Percentiles rank a stretch among this genome's conserved stretches.
phyloP scores from a whole-genome alignment of 169 alveolate species.

The Cyclospora cayetanensis region DNA sequence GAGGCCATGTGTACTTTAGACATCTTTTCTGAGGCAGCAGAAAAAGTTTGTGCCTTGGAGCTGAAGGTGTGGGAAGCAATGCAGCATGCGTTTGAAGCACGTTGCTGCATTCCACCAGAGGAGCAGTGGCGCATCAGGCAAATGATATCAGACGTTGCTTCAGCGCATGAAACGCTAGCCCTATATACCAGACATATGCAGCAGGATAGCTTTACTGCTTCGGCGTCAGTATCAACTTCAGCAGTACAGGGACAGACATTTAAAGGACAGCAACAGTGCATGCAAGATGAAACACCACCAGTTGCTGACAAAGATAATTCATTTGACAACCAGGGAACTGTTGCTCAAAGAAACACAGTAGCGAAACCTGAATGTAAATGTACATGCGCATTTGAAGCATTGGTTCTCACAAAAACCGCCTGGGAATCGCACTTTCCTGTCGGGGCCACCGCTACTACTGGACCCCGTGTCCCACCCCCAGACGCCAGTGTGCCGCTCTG shows the following conservation, averaged over 20 bases:
- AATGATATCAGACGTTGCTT: slow-evolving; percentile 60
- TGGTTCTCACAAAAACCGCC: slow-evolving; percentile 61
- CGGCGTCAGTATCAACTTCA: too few relatives aligned
- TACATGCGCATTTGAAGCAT: slow-evolving; percentile 11
- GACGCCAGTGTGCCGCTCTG: background rate
- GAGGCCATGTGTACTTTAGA: slow-evolving; percentile 23
- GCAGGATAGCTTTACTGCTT: background rate
- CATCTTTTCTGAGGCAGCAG: slow-evolving; percentile 38
- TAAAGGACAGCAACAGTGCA: too few relatives aligned
- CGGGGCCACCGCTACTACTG: background rate
- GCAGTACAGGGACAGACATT: too few relatives aligned
- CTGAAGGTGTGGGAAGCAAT: slow-evolving; percentile 56
- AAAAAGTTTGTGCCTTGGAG: slow-evolving; percentile 48
- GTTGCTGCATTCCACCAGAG: slow-evolving; percentile 60
- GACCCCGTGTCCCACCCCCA: background rate
- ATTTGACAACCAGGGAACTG: too few relatives aligned
- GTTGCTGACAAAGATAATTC: too few relatives aligned
- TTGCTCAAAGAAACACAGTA: too few relatives aligned
- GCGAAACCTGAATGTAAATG: too few relatives aligned
- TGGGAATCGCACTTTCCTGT: slow-evolving; percentile 46
- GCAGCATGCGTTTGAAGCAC: slow-evolving; percentile 59
- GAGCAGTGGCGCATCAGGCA: slow-evolving; percentile 66
- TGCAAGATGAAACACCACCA: too few relatives aligned
- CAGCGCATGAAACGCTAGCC: slow-evolving; percentile 26
- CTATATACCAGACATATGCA: background rate